Base-by-base conservation (phyloP, 1,284 basidiomycete genomes). In the Ceraceosorus bombacis region DNA sequence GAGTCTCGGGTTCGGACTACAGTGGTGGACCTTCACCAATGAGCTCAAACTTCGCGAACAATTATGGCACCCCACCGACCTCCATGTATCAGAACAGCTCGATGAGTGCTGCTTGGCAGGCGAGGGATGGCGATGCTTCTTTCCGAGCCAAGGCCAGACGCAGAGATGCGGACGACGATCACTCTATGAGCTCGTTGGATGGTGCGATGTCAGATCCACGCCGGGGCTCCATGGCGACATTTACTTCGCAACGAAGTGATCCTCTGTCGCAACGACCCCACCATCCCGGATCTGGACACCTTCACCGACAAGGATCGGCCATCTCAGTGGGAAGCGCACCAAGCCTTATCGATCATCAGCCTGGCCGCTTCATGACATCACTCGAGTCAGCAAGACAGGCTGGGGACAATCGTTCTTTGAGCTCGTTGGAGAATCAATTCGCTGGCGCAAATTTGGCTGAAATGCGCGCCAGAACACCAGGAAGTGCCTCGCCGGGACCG, bases 381-480 rank as follows among this genome's bases (percentile, higher is more conserved):
- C 58, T 68, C 15, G 65, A 69, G 37, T 67, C 67, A 39, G 60
- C 67, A 51, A 59, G 70, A 12, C 67, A 59, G 54, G 64, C 65
- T 15, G 50, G 60, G 39, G 72, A 71, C 51, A 65, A 63, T 2
- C 60, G 69, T 13, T 68, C 67, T 38, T 63, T 69, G 46, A 65
- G 64, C 58, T 74, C 72, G 27, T 57, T 74, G 2, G 72, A 74
- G 48, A 64, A 69, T 49, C 71, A 71, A 65, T 67, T 74, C 53
- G 72, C 69, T 48, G 71, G 68, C 51, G 71, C 71, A 71, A 70
- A 70, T 9, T 70, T 69, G 6, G 71, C 67, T 46, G 69, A 72
- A 40, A 13, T 5, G 27, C 56, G 70, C 13, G 49, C 60, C 9
- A 62, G 65, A 4, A 66, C 63, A 8, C 64, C 67, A 0, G 70